Evolutionary conservation across 2,329 filamentous ascomycete genomes (phyloP), one percentile per base, ranked within the genome.

Genomic region (Tolypocladium tropicale): DNA sequence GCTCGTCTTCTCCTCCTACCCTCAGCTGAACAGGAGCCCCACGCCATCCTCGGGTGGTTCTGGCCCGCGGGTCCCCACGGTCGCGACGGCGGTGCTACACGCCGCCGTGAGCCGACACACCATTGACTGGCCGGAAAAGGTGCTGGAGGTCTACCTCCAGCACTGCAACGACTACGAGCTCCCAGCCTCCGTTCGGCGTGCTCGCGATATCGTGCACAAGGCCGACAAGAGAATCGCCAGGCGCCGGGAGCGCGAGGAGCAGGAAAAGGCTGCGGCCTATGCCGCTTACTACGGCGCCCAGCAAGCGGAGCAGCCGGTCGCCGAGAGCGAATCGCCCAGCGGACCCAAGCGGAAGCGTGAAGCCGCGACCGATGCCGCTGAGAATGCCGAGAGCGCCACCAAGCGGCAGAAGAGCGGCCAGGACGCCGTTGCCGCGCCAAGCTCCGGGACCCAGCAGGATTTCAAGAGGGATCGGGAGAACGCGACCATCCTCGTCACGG

Each of bases 151-250:
- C 50, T 92, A 89, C 63, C 71, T 86, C 50, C 82, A 85, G 58
- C 89, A 93, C 68, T 96, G 92, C 68, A 91, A 95, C 68, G 90
- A 95, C 65, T 92, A 96, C 64, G 93, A 96, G 70, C 83, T 85
- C 55, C 85, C 89, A 1, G 79, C 88, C 30, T 85, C 85, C 52
- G 77, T 96, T 9, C 86, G 91, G 55, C 78, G 79, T 61, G 90
- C 89, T 6, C 78, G 89, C 18, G 84, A 95, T 59, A 82, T 85
- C 58, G 84, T 89, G 10, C 83, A 90, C 61, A 86, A 87, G 65
- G 80, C 84, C 4, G 79, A 76, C 57, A 89, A 84, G 67, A 76
- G 73, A 41, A 78, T 90, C 51, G 77, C 76, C 43, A 83, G 78
- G 64, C 84, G 84, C 58, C 81, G 87, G 46, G 81, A 86, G 60